Evolutionary conservation across 768 basidiomycete genomes (phyloP).

Genomic region (Pilatotrama ljubarskyi): DNA sequence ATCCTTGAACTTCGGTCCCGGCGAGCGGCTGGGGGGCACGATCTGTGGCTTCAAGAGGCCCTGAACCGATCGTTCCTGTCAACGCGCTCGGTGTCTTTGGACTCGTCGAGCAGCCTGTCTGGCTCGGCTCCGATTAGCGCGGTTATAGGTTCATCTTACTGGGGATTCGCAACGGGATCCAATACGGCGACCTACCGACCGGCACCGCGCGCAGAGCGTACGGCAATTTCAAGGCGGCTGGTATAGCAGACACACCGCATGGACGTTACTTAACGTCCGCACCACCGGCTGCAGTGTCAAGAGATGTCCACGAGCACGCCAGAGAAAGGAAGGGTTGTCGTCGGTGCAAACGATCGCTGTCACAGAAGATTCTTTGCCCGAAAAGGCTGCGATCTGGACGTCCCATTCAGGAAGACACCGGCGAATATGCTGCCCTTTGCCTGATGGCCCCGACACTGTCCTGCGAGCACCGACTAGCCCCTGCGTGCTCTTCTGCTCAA

Average conservation of each 20-base stretch:
- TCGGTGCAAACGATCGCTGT: conserved; percentile 1
- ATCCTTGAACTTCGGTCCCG: not conserved
- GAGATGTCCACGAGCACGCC: not conserved
- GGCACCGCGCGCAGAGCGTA: no score
- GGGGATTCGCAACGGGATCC: no score
- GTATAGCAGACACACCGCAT: no score
- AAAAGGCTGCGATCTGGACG: not conserved
- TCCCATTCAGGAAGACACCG: not conserved
- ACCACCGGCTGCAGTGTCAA: no score
- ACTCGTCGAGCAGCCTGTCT: not conserved
- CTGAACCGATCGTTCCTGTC: not conserved
- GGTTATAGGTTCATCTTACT: no score
- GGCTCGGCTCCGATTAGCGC: not conserved
- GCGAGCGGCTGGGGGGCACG: not conserved
- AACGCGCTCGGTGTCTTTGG: no score
- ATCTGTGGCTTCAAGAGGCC: not conserved
- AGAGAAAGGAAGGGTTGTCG: not conserved
- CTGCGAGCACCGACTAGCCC: not conserved
- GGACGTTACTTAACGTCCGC: no score
- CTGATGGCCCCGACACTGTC: not conserved
- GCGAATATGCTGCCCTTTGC: not conserved
- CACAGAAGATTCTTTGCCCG: not conserved
- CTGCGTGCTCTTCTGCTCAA: no score
- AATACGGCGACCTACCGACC: no score
- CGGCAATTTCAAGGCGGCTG: no score